Evolutionary conservation across 1,284 basidiomycete genomes (phyloP), one percentile per base, ranked within the genome.

Genomic region (Tylopilus sp.): DNA sequence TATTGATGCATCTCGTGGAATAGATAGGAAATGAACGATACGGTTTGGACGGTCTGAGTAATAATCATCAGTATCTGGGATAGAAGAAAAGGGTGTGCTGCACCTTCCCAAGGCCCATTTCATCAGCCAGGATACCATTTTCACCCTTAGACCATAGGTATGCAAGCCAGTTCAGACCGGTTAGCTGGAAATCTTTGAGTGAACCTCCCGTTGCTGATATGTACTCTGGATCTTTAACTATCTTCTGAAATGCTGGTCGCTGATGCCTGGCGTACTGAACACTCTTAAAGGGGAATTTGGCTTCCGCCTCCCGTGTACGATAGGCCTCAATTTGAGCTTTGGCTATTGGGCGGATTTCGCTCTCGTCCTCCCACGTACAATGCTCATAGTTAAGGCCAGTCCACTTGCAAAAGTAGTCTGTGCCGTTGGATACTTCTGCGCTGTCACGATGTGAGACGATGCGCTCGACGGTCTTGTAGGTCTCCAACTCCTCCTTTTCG

Each of bases 101-200:
- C 36, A 88, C 89, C 83, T 99, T 99, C 50, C 97, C 97, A 19
- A 99, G 87, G 71, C 97, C 97, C 97, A 99, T 99, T 81, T 99
- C 97, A 68, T 99, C 97, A 1, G 97, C 97, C 28, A 99, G 78
- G 61, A 99, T 98, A 29, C 97, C 97, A 67, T 98, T 98, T 63
- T 97, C 90, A 22, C 92, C 92, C 62, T 94, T 86, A 64, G 83
- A 88, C 96, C 96, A 99, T 9, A 96, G 78, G 71, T 97, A 99
- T 2, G 93, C 92, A 22, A 99, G 82, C 97, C 97, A 99, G 71
- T 99, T 99, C 59, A 99, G 79, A 31, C 97, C 97, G 1, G 94
- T 98, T 50, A 99, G 80, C 76, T 99, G 97, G 79, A 99, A 99
- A 62, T 98, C 96, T 73, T 99, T 99, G 59, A 99, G 80, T 54